Evolutionary conservation across 2,329 filamentous ascomycete species (phyloP).

Genomic region (Westerdykella sp.): DNA sequence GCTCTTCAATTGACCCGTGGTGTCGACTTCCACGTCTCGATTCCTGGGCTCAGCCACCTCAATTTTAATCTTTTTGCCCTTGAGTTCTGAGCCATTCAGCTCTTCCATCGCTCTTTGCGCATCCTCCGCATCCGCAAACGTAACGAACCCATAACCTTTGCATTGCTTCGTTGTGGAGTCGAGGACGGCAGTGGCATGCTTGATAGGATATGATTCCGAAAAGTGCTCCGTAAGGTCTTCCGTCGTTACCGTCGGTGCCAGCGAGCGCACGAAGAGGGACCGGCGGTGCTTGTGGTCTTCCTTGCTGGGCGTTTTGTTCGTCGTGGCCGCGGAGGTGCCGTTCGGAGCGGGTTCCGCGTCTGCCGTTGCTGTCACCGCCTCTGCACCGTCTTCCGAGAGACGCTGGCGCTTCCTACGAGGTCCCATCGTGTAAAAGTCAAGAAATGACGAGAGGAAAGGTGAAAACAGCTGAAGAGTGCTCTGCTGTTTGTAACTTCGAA

Average conservation of each 20-base stretch:
- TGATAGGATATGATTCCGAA: constrained; percentile 88
- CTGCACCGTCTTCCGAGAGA: constrained; percentile 35
- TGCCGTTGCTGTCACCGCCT: constrained; percentile 24
- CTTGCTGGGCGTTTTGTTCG: constrained; percentile 23
- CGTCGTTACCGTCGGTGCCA: constrained; percentile 71
- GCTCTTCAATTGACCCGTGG: constrained; percentile 25
- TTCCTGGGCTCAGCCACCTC: constrained; percentile 84
- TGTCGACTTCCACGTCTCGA: constrained; percentile 46
- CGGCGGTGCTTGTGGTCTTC: constrained; percentile 39
- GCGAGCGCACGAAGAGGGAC: constrained; percentile 77
- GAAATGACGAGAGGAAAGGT: not conserved
- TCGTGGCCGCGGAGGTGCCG: constrained; percentile 3
- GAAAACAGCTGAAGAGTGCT: not conserved
- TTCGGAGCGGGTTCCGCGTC: constrained; percentile 16
- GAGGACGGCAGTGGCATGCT: constrained; percentile 87
- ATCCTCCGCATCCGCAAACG: constrained; percentile 90
- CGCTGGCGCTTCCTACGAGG: constrained; percentile 38
- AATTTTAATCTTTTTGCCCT: constrained; percentile 75
- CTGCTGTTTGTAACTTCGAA: constrained; percentile 1
- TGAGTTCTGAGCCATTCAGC: constrained; percentile 69
- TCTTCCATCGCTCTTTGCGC: constrained; percentile 73
- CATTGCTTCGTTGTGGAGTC: constrained; percentile 82
- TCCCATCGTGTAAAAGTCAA: constrained; percentile 23
- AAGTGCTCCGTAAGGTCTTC: constrained; percentile 83
- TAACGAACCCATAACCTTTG: constrained; percentile 93